Base-by-base conservation (phyloP, 2,329 filamentous ascomycete species). In the Claviceps sp. region DNA sequence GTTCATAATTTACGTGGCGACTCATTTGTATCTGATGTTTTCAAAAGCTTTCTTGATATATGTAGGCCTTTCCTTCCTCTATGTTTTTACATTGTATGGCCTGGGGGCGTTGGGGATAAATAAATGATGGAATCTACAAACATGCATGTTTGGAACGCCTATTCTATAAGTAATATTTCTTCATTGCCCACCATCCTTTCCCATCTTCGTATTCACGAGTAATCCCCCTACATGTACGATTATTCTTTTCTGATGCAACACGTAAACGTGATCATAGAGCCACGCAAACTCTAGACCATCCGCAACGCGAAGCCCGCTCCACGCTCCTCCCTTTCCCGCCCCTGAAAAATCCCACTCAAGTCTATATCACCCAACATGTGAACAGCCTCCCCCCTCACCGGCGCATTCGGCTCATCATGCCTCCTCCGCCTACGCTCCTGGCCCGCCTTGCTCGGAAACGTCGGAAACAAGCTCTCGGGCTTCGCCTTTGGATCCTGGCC, bases 361-460 rank as follows among this genome's bases (percentile, higher is more conserved):
- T 89, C 85, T 11, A 77, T 71, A 2, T 72, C 70, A 0, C 75
- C 73, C 3, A 81, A 58, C 26, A 29, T 29, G 4, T 74, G 71
- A 0, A 76, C 72, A 2, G 79, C 80, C 52, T 85, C 81, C 0
- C 89, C 90, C 36, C 91, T 75, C 40, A 78, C 79, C 0, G 93
- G 93, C 6, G 93, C 93, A 65, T 89, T 83, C 1, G 93, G 93
- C 54, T 82, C 80, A 29, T 29, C 26, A 54, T 79, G 74, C 39
- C 79, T 74, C 39, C 79, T 74, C 56, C 87, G 74, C 59, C 89
- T 74, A 62, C 83, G 85, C 73, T 98, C 93, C 72, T 93, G 86
- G 1, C 89, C 88, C 0, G 93, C 93, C 67, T 95, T 96, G 60
- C 86, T 93, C 0, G 93, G 93, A 65, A 97, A 98, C 0, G 93